Evolutionary conservation across 116 monocot genomes (phyloP).

Genomic region (Dioscorea cayenensis): DNA sequence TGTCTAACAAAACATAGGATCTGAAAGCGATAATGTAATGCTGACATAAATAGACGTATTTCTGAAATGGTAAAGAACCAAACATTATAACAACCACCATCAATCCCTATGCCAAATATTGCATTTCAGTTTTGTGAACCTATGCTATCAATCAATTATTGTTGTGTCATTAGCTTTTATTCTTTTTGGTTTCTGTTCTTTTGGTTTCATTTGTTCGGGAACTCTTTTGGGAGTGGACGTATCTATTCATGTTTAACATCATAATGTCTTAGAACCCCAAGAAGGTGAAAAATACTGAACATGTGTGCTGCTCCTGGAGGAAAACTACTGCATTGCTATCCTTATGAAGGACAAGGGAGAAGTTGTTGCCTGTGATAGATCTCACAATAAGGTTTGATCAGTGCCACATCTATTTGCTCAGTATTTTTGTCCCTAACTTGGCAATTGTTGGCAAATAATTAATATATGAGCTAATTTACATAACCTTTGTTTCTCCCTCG

Average conservation of each 20-base stretch:
- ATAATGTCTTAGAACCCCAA: conserved; percentile 64
- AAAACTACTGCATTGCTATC: conserved; percentile 97
- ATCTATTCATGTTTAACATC: neutral
- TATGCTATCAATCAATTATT: too few relatives aligned
- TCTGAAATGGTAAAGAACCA: too few relatives aligned
- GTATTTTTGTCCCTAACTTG: neutral
- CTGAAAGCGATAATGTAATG: too few relatives aligned
- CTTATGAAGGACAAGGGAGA: conserved; percentile 91
- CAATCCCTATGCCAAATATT: too few relatives aligned
- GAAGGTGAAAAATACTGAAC: conserved; percentile 87
- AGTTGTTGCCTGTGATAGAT: conserved; percentile 86
- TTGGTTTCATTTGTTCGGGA: too few relatives aligned
- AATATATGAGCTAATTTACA: neutral
- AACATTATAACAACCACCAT: too few relatives aligned
- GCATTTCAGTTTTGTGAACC: too few relatives aligned
- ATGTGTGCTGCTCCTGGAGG: conserved; percentile 99
- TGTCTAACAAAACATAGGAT: too few relatives aligned
- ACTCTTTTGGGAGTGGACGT: neutral
- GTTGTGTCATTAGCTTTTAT: too few relatives aligned
- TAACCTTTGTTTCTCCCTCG: neutral
- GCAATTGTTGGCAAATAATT: neutral
- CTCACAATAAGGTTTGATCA: conserved; percentile 85
- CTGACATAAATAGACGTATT: too few relatives aligned
- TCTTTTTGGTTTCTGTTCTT: too few relatives aligned
- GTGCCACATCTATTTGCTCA: neutral